phyloP scores from a whole-genome alignment of 495 filamentous ascomycete species.

The Lasiosphaeria ovina region DNA sequence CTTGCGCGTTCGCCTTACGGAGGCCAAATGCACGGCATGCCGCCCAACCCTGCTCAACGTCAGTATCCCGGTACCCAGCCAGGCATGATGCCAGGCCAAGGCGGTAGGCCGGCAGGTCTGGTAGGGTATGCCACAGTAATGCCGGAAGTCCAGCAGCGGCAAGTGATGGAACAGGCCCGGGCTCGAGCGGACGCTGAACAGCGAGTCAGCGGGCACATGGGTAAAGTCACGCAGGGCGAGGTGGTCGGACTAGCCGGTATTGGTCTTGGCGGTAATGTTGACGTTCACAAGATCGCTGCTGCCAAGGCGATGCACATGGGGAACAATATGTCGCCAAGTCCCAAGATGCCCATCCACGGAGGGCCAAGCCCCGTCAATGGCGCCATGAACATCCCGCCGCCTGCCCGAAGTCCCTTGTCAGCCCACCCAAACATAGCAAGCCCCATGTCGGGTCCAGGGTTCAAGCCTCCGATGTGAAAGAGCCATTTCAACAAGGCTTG shows the following conservation, averaged over 20 bases:
- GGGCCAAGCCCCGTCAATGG: slow-evolving; percentile 23
- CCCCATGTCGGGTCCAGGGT: slow-evolving; percentile 6
- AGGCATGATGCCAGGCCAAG: slow-evolving; percentile 19
- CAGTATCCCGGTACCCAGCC: slow-evolving; percentile 21
- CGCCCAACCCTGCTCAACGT: slow-evolving; percentile 26
- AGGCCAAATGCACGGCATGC: slow-evolving; percentile 27
- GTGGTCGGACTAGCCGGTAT: slow-evolving; percentile 37
- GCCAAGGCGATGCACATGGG: slow-evolving; percentile 35
- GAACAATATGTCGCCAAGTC: slow-evolving; percentile 25
- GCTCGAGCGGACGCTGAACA: slow-evolving; percentile 44
- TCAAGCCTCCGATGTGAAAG: slow-evolving; percentile 2
- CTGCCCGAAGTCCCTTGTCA: slow-evolving; percentile 2
- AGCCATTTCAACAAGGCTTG: too few species aligned
- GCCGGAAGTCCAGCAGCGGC: slow-evolving; percentile 35
- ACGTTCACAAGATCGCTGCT: slow-evolving; percentile 36
- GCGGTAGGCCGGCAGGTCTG: slow-evolving; percentile 20
- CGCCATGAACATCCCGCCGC: background rate
- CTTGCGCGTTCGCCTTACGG: slow-evolving; percentile 25
- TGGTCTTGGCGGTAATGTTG: slow-evolving; percentile 35
- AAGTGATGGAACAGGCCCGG: slow-evolving; percentile 45
- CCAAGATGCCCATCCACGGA: slow-evolving; percentile 17
- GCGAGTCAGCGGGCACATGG: slow-evolving; percentile 33
- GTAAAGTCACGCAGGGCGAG: slow-evolving; percentile 32
- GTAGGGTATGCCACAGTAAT: slow-evolving; percentile 40
- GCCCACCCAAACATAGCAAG: slow-evolving; percentile 15